Base-by-base conservation (phyloP, 2,329 filamentous ascomycete species). In the Paraconiothyrium brasiliense region DNA sequence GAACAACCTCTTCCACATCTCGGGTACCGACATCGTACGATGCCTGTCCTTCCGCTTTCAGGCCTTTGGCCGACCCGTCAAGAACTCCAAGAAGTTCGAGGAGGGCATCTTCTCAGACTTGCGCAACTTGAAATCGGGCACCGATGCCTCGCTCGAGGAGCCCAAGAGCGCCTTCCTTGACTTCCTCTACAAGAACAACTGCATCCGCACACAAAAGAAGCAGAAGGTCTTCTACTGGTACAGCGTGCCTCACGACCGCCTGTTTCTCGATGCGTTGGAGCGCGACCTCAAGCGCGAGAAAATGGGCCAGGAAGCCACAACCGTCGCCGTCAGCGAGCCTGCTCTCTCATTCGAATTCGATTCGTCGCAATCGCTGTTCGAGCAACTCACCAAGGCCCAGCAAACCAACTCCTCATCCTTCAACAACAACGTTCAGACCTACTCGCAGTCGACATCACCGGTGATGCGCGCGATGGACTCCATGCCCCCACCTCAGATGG, bases 191-290 rank as follows among this genome's bases (percentile, higher is more conserved):
- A 99, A 99, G 87, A 99, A 99, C 87, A 99, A 99, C 85, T 99
- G 95, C 86, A 99, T 99, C 72, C 90, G 95, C 71, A 99, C 95
- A 41, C 95, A 99, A 82, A 99, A 99, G 89, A 99, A 99, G 87
- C 95, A 99, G 78, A 99, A 99, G 85, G 95, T 99, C 68, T 99
- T 99, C 77, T 99, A 98, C 84, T 99, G 95, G 95, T 99, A 98
- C 83, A 97, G 94, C 83, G 95, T 99, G 51, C 95, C 95, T 1
- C 95, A 99, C 79, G 95, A 99, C 81, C 89, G 95, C 58, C 89
- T 99, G 55, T 99, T 99, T 83, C 90, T 99, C 70, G 95, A 99
- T 83, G 95, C 95, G 43, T 85, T 99, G 72, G 95, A 99, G 86
- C 91, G 95, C 68, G 95, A 99, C 77, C 83, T 99, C 77, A 99